A percentile compares a stretch with the other conserved stretches of the same genome.
These are phyloP conservation scores for Diaporthe batatas DNA, from an alignment of 2,329 filamentous ascomycete genomes.

Conservation along the genomic window DNA sequence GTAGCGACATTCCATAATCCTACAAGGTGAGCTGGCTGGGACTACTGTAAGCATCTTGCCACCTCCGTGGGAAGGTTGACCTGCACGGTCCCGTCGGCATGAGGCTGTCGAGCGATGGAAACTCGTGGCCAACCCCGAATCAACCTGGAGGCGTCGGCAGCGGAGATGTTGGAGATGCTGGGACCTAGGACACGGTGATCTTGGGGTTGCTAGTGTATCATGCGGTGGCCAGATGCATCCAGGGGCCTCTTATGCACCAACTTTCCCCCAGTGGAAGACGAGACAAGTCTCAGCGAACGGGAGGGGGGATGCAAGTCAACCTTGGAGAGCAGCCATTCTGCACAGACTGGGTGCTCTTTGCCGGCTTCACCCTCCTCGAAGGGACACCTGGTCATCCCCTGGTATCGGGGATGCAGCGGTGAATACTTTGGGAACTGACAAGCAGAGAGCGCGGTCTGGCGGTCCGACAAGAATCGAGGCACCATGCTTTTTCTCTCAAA, in stretches of 20 bases:
- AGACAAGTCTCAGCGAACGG: background rate
- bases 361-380: background rate
- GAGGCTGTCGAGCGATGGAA: conserved; percentile 25
- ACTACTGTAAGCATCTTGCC: conserved; percentile 18
- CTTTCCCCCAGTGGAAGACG: background rate
- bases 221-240: conserved; percentile 4
- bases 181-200: background rate
- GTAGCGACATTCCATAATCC: background rate
- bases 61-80: conserved; percentile 17
- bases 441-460: conserved; percentile 28
- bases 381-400: background rate
- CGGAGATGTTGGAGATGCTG: conserved; percentile 10
- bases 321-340: background rate
- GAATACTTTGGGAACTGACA: conserved; percentile 3
- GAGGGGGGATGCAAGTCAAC: background rate
- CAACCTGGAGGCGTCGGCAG: background rate
- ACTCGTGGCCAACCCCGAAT: conserved; percentile 9
- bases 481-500: conserved; percentile 23
- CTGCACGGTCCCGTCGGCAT: conserved; percentile 16
- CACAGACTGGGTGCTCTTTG: background rate
- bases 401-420: conserved; percentile 4
- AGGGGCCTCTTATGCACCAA: background rate
- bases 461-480: conserved; percentile 29
- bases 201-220: conserved; percentile 11
- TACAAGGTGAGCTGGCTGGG: background rate